Conservation (phyloP, 1,139 yeast species). For the Entelexis paramagnoliae region DNA sequence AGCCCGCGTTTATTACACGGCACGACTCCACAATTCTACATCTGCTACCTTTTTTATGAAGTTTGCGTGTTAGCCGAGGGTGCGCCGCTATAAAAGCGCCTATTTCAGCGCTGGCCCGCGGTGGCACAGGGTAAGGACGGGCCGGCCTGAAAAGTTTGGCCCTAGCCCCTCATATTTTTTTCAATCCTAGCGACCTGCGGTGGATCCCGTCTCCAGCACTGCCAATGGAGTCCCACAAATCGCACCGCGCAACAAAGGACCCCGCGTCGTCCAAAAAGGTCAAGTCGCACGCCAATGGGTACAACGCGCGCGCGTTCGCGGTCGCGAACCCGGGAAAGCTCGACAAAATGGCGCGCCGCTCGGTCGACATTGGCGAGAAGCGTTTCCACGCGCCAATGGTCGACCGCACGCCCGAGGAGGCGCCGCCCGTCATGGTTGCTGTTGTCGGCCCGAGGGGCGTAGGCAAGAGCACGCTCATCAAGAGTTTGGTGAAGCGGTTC, state of each 20-base stretch:
- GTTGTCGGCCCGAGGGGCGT: conserved; percentile 99
- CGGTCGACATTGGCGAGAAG: conserved; percentile 75
- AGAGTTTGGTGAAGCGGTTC: conserved; percentile 75
- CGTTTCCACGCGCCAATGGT: conserved; percentile 95
- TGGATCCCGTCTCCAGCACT: neutral
- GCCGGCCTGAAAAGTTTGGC: conserved; percentile 2
- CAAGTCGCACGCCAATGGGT: conserved; percentile 83
- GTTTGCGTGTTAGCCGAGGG: no score
- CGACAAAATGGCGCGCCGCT: conserved; percentile 72
- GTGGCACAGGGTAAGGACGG: conserved; percentile 1
- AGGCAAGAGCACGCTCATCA: conserved; percentile 88
- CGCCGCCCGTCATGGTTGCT: conserved; percentile 93
- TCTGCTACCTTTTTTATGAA: no score
- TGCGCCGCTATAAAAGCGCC: no score
- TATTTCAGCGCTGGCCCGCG: no score
- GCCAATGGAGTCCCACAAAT: conserved; percentile 34
- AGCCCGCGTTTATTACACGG: no score
- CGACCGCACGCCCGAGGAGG: conserved; percentile 94
- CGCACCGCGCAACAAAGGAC: conserved; percentile 42
- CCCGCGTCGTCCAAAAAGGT: conserved; percentile 61
- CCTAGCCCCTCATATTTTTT: conserved; percentile 5
- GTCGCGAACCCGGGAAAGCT: conserved; percentile 85
- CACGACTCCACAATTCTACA: no score
- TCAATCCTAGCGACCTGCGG: neutral
- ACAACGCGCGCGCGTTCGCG: conserved; percentile 89